Conservation (phyloP, 495 filamentous ascomycete genomes). For the Aspergillus cavernicola region DNA sequence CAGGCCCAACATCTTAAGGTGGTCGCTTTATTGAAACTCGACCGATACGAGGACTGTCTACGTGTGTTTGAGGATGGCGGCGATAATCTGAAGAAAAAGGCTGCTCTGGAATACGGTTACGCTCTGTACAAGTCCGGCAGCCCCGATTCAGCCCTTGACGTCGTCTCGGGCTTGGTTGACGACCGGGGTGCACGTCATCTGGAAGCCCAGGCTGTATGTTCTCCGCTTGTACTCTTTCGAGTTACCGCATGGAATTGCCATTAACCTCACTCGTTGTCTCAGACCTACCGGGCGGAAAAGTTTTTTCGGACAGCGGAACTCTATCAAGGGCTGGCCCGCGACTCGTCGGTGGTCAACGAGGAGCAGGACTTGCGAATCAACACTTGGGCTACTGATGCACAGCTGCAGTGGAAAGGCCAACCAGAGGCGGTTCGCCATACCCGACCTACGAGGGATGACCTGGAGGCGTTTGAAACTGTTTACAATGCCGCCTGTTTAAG, state of each 20-base stretch:
- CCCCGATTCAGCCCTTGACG: slow-evolving; percentile 63
- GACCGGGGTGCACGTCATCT: slow-evolving; percentile 74
- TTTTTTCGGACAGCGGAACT: slow-evolving; percentile 68
- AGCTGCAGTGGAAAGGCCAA: slow-evolving; percentile 77
- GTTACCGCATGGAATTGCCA: not conserved
- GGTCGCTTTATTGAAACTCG: slow-evolving; percentile 86
- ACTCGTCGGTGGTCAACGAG: slow-evolving; percentile 55
- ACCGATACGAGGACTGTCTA: slow-evolving; percentile 88
- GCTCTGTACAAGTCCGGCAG: slow-evolving; percentile 83
- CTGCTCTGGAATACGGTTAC: slow-evolving; percentile 80
- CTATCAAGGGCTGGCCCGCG: slow-evolving; percentile 59
- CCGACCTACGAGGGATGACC: slow-evolving; percentile 65
- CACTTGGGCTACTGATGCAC: slow-evolving; percentile 70
- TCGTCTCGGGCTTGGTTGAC: slow-evolving; percentile 47
- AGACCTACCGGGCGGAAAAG: slow-evolving; percentile 80
- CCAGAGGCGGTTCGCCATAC: slow-evolving; percentile 49
- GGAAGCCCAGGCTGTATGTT: slow-evolving; percentile 75
- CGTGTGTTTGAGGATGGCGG: slow-evolving; percentile 70
- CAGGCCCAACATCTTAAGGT: slow-evolving; percentile 73
- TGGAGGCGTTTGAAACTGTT: slow-evolving; percentile 88
- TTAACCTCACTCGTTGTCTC: slow-evolving; percentile 10
- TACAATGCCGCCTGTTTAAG: slow-evolving; percentile 89
- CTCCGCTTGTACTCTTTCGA: not conserved
- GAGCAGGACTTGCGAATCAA: slow-evolving; percentile 89
- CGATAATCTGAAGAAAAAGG: slow-evolving; percentile 60